Conservation (phyloP, 2,329 filamentous ascomycete species). For the Aspergillus vadensis region DNA sequence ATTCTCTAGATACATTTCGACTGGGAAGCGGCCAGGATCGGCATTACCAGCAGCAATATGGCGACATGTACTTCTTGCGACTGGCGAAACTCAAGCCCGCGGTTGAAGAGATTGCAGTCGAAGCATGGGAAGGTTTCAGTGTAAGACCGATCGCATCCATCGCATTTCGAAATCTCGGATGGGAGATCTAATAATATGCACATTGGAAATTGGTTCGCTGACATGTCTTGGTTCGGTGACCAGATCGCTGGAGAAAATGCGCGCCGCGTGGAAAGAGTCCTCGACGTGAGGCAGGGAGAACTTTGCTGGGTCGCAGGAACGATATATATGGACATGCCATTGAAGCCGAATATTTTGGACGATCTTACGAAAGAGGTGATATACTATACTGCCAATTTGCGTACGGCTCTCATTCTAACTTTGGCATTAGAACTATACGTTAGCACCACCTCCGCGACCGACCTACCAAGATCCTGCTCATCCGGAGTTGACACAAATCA, state of each 20-base stretch:
- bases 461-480: constrained; percentile 68
- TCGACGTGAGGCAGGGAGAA: constrained; percentile 93
- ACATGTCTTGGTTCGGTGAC: constrained; percentile 4
- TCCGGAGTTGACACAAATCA: constrained; percentile 61
- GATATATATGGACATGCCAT: constrained; percentile 93
- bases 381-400: constrained; percentile 13
- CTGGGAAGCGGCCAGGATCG: constrained; percentile 64
- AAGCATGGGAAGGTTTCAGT: constrained; percentile 74
- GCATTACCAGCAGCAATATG: constrained; percentile 92
- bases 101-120: constrained; percentile 71
- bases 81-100: constrained; percentile 83
- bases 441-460: constrained; percentile 72
- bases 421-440: constrained; percentile 73
- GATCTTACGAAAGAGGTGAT: constrained; percentile 89
- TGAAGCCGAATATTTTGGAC: constrained; percentile 95
- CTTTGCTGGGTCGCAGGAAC: constrained; percentile 95
- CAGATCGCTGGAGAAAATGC: constrained; percentile 75
- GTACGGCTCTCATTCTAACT: constrained; percentile 15
- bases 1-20: constrained; percentile 71
- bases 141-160: constrained; percentile 38
- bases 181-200: neutral
- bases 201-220: neutral
- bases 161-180: neutral
- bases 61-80: constrained; percentile 95
- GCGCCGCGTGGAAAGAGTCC: constrained; percentile 77